These are phyloP conservation scores for Coemansia sp. DNA, from an alignment of 192 early-diverging fungal species.

Conservation along the genomic window DNA sequence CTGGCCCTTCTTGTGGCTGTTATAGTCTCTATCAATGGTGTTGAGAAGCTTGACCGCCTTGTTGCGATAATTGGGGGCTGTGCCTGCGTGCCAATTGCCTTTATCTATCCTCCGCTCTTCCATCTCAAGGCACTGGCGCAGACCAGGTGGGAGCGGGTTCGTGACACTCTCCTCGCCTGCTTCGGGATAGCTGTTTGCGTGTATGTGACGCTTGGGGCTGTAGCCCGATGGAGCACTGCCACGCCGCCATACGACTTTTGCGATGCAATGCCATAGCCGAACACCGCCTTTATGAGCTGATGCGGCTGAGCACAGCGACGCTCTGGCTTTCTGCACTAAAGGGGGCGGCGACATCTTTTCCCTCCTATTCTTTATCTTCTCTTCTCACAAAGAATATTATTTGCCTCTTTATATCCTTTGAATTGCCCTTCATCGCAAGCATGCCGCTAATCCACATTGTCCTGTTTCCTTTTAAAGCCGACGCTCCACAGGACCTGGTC, in stretches of 20 bases:
- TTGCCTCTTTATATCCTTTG: neutral
- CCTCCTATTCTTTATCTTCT: neutral
- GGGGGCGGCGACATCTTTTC: neutral
- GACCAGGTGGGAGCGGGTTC: constrained; percentile 44
- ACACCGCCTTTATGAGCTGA: neutral
- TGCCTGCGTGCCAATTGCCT: constrained; percentile 68
- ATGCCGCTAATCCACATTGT: constrained; percentile 45
- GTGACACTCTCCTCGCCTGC: constrained; percentile 61
- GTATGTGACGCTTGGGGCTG: constrained; percentile 67
- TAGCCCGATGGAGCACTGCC: constrained; percentile 15
- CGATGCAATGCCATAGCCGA: constrained; percentile 1
- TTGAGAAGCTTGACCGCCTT: constrained; percentile 72
- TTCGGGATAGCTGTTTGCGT: constrained; percentile 70
- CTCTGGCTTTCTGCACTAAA: too few relatives aligned
- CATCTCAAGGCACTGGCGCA: constrained; percentile 64
- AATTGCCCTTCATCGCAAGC: neutral
- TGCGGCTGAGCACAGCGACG: too few relatives aligned
- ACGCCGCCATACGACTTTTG: constrained; percentile 35
- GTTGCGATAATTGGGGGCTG: constrained; percentile 79
- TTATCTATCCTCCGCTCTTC: constrained; percentile 86
- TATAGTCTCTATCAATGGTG: constrained; percentile 69
- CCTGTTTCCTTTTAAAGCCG: constrained; percentile 29
- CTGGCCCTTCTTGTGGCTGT: constrained; percentile 64
- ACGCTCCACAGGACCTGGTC: constrained; percentile 16
- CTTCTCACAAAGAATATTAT: neutral